These are phyloP conservation scores for Brassica rapa DNA, from an alignment of 345 rosid genomes.

Conservation along the genomic window DNA sequence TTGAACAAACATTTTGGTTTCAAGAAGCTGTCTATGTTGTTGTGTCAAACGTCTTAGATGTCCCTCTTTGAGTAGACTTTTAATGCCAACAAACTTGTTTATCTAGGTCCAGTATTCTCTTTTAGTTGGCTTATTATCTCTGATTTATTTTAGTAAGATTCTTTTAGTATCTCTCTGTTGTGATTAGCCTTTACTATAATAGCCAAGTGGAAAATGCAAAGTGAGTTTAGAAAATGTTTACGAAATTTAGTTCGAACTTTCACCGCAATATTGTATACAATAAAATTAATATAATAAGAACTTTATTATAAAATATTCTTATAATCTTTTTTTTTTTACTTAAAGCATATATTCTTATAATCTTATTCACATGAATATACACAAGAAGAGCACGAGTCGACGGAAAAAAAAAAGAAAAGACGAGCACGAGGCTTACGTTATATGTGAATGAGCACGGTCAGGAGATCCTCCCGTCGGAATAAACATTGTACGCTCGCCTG, in stretches of 20 bases:
- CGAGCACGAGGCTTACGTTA: conserved; percentile 9
- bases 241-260: background rate
- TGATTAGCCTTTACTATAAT: background rate
- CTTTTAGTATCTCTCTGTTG: background rate
- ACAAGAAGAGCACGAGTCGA: conserved; percentile 15
- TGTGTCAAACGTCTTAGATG: background rate
- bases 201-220: background rate
- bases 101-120: background rate
- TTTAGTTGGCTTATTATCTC: background rate
- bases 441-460: conserved; percentile 10
- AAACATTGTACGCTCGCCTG: background rate
- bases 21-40: background rate
- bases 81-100: background rate
- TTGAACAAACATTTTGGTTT: background rate
- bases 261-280: background rate
- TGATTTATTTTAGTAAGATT: background rate
- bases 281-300: background rate
- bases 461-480: conserved; percentile 23
- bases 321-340: too few species aligned
- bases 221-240: background rate
- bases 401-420: background rate
- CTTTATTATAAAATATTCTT: background rate
- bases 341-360: background rate
- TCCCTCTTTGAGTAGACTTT: background rate
- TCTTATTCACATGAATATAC: conserved; percentile 3